These are phyloP conservation scores for Gleditsia sinensis DNA, from an alignment of 306 rosid species.

Conservation along the genomic window DNA sequence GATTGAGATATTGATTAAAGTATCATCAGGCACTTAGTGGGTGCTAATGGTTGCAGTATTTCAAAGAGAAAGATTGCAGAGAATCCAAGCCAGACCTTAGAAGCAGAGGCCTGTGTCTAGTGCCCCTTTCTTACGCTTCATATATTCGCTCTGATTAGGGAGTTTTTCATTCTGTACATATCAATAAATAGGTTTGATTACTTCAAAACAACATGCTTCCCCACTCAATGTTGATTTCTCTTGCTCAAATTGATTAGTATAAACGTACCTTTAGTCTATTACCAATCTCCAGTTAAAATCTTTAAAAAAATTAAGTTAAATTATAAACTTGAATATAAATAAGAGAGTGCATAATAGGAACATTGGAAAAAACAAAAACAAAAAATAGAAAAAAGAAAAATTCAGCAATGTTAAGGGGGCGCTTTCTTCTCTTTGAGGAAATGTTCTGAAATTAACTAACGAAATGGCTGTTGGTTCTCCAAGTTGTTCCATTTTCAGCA, in stretches of 20 bases:
- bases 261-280: background rate
- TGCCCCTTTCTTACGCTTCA: conserved; percentile 58
- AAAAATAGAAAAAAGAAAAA: no score
- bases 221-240: no score
- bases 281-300: background rate
- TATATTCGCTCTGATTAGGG: conserved; percentile 43
- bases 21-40: background rate
- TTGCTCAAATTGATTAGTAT: no score
- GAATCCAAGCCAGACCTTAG: conserved; percentile 43
- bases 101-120: conserved; percentile 68
- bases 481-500: background rate
- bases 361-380: no score
- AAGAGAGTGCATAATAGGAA: background rate
- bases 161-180: background rate
- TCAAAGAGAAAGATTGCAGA: conserved; percentile 33
- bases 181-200: background rate
- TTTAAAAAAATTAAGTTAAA: background rate
- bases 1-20: background rate
- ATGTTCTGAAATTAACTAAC: no score
- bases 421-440: background rate
- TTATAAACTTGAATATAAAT: background rate
- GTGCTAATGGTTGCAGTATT: conserved; percentile 38
- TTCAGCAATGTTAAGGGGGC: no score
- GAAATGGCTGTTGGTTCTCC: no score
- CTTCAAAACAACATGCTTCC: background rate